These are phyloP conservation scores for Mycena polygramma DNA, from an alignment of 768 basidiomycete species.

Conservation along the genomic window DNA sequence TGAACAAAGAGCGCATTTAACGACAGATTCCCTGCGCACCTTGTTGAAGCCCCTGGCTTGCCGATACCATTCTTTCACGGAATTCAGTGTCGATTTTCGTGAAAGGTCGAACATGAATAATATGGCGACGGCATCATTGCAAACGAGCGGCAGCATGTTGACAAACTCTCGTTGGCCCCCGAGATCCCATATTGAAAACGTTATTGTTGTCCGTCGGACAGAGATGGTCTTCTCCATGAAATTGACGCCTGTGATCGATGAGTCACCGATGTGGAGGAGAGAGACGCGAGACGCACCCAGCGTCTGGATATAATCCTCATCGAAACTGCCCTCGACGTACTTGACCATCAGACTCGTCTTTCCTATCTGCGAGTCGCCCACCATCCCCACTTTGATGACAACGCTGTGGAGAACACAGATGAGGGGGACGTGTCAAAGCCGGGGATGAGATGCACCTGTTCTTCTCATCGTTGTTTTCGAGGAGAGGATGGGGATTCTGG, in stretches of 20 bases:
- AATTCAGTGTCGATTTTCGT: slow-evolving; percentile 96
- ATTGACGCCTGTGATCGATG: slow-evolving; percentile 79
- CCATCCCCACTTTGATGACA: slow-evolving; percentile 99
- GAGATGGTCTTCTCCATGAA: slow-evolving; percentile 99
- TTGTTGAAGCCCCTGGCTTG: slow-evolving; percentile 99
- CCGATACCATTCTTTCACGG: slow-evolving; percentile 99
- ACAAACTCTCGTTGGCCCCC: slow-evolving; percentile 99
- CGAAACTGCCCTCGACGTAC: slow-evolving; percentile 98
- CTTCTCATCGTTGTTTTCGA: slow-evolving; percentile 80
- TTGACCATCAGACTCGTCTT: slow-evolving; percentile 99
- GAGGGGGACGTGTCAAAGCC: slow-evolving; percentile 26
- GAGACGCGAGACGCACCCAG: slow-evolving; percentile 72
- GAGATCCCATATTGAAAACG: slow-evolving; percentile 99
- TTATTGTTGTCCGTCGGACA: slow-evolving; percentile 98
- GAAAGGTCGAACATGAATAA: slow-evolving; percentile 99
- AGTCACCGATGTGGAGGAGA: not conserved
- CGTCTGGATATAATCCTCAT: slow-evolving; percentile 99
- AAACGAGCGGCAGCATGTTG: slow-evolving; percentile 98
- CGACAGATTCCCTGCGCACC: slow-evolving; percentile 58
- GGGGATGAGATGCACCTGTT: slow-evolving; percentile 62
- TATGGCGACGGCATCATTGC: slow-evolving; percentile 99
- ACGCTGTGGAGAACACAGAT: slow-evolving; percentile 63
- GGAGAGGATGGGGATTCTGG: slow-evolving; percentile 61
- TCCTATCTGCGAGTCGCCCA: slow-evolving; percentile 99
- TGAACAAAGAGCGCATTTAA: not conserved